These are phyloP conservation scores for Stipa capillata DNA, from an alignment of 176 grass and related monocot species.

Conservation along the genomic window DNA sequence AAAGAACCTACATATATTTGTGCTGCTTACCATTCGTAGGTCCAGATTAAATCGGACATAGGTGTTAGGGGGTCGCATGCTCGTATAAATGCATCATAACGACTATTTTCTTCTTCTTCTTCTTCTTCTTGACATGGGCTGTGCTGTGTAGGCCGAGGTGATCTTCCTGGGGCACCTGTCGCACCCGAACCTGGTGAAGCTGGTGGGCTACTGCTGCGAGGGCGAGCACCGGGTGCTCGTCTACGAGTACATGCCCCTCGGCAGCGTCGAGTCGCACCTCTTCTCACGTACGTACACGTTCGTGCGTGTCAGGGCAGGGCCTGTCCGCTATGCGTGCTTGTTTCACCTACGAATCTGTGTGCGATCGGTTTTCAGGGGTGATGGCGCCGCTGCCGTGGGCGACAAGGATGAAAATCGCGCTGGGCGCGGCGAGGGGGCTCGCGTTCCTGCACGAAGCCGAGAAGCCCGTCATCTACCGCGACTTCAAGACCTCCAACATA, in stretches of 20 bases:
- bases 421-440: constrained; percentile 64
- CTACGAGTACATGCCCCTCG: constrained; percentile 63
- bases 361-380: constrained; percentile 4
- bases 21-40: too few species aligned
- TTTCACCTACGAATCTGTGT: too few species aligned
- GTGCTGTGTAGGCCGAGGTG: constrained; percentile 56
- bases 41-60: too few species aligned
- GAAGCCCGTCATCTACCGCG: constrained; percentile 72
- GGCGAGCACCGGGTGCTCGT: constrained; percentile 58
- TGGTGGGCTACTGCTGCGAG: constrained; percentile 80
- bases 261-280: constrained; percentile 77
- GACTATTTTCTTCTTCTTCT: too few species aligned
- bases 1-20: too few species aligned
- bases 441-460: constrained; percentile 66
- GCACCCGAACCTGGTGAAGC: constrained; percentile 67
- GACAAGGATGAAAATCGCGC: constrained; percentile 50
- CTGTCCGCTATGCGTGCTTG: too few species aligned
- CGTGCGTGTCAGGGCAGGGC: too few species aligned
- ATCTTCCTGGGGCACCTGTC: constrained; percentile 79
- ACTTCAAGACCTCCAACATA: constrained; percentile 81
- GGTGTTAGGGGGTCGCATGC: too few species aligned
- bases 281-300: constrained; percentile 17
- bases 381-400: constrained; percentile 48
- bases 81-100: too few species aligned
- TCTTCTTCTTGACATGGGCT: too few species aligned